Conservation (phyloP, 2,329 filamentous ascomycete species). For the Aspergillus glaucus region DNA sequence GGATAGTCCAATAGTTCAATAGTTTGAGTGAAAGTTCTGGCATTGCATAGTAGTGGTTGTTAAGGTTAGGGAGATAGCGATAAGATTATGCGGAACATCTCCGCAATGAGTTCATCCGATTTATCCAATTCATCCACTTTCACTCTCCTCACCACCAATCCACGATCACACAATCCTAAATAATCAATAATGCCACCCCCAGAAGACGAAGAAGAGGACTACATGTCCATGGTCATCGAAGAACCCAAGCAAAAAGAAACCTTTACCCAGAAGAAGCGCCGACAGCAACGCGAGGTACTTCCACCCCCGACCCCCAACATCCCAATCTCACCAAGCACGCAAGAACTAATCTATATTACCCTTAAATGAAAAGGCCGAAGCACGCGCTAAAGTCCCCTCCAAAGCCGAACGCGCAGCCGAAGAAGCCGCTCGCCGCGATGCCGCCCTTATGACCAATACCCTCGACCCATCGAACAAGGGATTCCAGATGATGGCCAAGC, state of each 20-base stretch:
- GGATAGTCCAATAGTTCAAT: too few relatives aligned
- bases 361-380: slow-evolving; percentile 50
- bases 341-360: slow-evolving; percentile 1
- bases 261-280: slow-evolving; percentile 54
- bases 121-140: slow-evolving; percentile 3
- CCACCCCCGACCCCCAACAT: slow-evolving; percentile 4
- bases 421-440: slow-evolving; percentile 65
- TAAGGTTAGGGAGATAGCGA: too few relatives aligned
- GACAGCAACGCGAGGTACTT: slow-evolving; percentile 46
- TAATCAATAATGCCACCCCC: slow-evolving; percentile 9
- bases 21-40: too few relatives aligned
- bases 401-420: slow-evolving; percentile 77
- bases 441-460: slow-evolving; percentile 67
- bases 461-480: slow-evolving; percentile 74
- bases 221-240: slow-evolving; percentile 91
- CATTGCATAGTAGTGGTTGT: too few relatives aligned
- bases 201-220: slow-evolving; percentile 82
- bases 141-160: slow-evolving; percentile 3
- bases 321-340: neutral
- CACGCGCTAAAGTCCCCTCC: slow-evolving; percentile 59
- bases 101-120: neutral
- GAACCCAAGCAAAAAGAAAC: slow-evolving; percentile 59
- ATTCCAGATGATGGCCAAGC: slow-evolving; percentile 91
- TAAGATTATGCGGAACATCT: neutral
- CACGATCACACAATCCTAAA: slow-evolving; percentile 6